Evolutionary conservation across 306 rosid species (phyloP).

Genomic region (Vigna reflexopilosa): DNA sequence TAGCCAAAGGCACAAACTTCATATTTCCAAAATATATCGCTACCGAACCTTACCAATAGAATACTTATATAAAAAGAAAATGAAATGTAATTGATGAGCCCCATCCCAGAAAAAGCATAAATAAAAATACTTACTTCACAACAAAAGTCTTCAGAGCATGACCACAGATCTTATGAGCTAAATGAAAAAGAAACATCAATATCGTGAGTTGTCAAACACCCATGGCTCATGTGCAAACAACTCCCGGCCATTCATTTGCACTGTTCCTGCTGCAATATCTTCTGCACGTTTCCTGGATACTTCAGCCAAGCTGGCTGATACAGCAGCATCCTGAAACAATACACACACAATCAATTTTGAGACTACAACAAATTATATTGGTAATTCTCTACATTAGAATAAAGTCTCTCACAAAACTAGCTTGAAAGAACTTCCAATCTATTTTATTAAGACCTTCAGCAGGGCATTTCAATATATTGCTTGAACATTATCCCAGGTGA

Average conservation of each 20-base stretch:
- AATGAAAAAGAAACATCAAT: slow-evolving; percentile 59
- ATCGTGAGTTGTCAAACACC: slow-evolving; percentile 80
- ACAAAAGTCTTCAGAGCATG: background rate
- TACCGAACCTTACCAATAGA: background rate
- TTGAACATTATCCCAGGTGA: slow-evolving; percentile 8
- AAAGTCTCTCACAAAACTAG: slow-evolving; percentile 3
- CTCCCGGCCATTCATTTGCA: slow-evolving; percentile 90
- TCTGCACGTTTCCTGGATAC: slow-evolving; percentile 77
- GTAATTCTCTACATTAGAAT: background rate
- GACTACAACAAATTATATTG: background rate
- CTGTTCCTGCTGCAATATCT: slow-evolving; percentile 79
- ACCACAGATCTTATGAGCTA: slow-evolving; percentile 16
- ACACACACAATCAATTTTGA: slow-evolving; percentile 8
- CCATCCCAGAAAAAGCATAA: background rate
- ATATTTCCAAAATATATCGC: slow-evolving; percentile 2
- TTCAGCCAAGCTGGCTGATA: slow-evolving; percentile 74
- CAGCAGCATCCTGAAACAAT: slow-evolving; percentile 71
- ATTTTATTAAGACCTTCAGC: slow-evolving; percentile 4
- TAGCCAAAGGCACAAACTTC: background rate
- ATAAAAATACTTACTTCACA: background rate
- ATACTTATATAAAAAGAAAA: background rate
- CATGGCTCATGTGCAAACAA: slow-evolving; percentile 83
- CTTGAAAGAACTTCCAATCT: slow-evolving; percentile 21
- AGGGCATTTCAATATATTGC: background rate
- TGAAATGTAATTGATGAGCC: background rate